phyloP scores from a whole-genome alignment of 139 green algal genomes.

The Coccomyxa sp. region DNA sequence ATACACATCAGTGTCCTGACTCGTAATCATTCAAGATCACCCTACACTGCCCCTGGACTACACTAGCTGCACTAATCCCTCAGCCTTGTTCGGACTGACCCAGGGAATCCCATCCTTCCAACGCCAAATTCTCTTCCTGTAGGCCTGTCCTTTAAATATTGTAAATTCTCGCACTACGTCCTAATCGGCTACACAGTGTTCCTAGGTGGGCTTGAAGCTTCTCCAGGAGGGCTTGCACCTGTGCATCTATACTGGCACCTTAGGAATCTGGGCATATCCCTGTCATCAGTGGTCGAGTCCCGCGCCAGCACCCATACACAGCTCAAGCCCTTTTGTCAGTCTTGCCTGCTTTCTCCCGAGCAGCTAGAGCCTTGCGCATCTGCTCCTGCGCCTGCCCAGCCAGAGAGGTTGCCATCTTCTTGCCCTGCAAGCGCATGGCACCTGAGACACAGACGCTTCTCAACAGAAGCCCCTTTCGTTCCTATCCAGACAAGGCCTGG shows the following conservation, averaged over 20 bases:
- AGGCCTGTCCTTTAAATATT: no score
- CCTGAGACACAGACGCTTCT: not conserved
- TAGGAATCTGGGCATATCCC: not conserved
- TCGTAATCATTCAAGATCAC: no score
- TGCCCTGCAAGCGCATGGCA: not conserved
- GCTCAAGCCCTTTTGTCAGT: not conserved
- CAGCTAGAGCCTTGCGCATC: not conserved
- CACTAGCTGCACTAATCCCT: no score
- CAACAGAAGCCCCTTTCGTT: not conserved
- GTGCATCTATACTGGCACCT: not conserved
- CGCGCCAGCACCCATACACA: not conserved
- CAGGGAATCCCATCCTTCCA: no score
- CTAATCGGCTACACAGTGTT: not conserved
- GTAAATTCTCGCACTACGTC: no score
- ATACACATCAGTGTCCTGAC: not conserved
- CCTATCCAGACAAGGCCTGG: not conserved
- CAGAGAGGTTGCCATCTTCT: not conserved
- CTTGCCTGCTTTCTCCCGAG: not conserved
- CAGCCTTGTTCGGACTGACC: no score
- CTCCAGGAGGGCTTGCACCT: not conserved
- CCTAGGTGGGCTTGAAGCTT: not conserved
- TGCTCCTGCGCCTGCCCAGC: not conserved
- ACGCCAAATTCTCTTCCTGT: no score
- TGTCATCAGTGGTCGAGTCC: not conserved
- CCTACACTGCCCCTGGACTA: no score